Evolutionary conservation across 23 red algal species (phyloP), one percentile per base, ranked within the genome.

Genomic region (Agarophyton chilense): DNA sequence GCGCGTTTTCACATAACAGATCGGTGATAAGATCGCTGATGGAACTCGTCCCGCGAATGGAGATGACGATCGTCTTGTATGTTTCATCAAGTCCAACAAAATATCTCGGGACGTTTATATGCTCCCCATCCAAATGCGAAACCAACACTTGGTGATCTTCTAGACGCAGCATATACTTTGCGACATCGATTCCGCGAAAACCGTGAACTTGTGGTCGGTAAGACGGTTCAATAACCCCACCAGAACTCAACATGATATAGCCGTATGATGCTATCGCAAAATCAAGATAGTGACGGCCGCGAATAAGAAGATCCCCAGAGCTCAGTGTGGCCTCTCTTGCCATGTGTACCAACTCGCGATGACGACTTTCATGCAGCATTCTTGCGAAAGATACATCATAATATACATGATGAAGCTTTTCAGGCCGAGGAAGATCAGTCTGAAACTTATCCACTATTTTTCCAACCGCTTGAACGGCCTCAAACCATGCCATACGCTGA

Each of bases 31-130:
- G 72, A 79, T 96, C 94, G 26, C 78, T 84, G 41, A 96, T 72
- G 33, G 88, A 92, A 43, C 79, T 91, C 21, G 94, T 96, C 16
- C 94, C 94, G 49, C 94, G 86, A 78, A 96, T 87, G 36, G 94
- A 79, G 14, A 96, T 79, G 34, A 96, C 94, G 17, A 96, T 63
- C 7, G 73, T 6, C 61, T 68, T 65, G 38, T 54, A 40, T 6
- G 29, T 39, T 46, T 86, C 58, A 73, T 94, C 91, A 19, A 76
- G 57, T 38, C 66, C 91, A 19, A 94, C 79, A 80, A 94, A 87
- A 70, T 86, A 70, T 39, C 91, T 67, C 16, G 91, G 91, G n/a
- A 87, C 54, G 21, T 55, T 85, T n/a, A 94, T 81, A 10, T 63
- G 56, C 31, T 81, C 75, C 4, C 76, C 88, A 41, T 91, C 88